Conservation (phyloP, 2,329 filamentous ascomycete species). For the Pseudogymnoascus sp. region DNA sequence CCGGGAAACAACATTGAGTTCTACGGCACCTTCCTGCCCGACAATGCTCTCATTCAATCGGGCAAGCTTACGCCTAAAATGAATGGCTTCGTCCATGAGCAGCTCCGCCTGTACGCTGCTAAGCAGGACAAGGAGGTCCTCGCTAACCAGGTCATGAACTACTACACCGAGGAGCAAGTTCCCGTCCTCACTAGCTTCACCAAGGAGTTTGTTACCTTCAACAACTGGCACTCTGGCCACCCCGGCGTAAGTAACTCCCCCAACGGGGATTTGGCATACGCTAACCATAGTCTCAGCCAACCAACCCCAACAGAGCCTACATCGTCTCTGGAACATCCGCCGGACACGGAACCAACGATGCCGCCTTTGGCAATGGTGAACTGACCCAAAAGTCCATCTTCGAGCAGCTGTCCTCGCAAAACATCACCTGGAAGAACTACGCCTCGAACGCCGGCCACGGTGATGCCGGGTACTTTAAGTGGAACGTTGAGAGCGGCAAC, state of each 20-base stretch:
- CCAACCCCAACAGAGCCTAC: slow-evolving; percentile 35
- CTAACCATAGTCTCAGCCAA: slow-evolving; percentile 28
- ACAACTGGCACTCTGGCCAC: slow-evolving; percentile 38
- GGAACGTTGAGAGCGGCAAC: slow-evolving; percentile 28
- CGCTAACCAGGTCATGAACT: slow-evolving; percentile 35
- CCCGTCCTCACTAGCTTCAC: slow-evolving; percentile 34
- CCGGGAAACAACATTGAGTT: slow-evolving; percentile 39
- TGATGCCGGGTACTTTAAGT: slow-evolving; percentile 30
- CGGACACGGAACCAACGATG: slow-evolving; percentile 28
- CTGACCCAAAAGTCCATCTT: slow-evolving; percentile 33
- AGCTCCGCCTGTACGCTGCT: slow-evolving; percentile 30
- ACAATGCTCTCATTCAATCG: slow-evolving; percentile 30
- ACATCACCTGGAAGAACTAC: slow-evolving; percentile 32
- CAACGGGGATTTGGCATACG: background rate
- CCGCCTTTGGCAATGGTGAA: slow-evolving; percentile 21
- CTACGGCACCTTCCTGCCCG: slow-evolving; percentile 34
- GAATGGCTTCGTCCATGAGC: slow-evolving; percentile 36
- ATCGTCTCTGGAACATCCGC: slow-evolving; percentile 27
- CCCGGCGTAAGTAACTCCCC: slow-evolving; percentile 32
- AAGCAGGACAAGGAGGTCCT: slow-evolving; percentile 30
- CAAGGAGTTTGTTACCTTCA: slow-evolving; percentile 37
- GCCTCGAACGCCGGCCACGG: slow-evolving; percentile 26
- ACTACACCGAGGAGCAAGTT: slow-evolving; percentile 37
- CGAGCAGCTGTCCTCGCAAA: slow-evolving; percentile 30
- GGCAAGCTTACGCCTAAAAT: slow-evolving; percentile 28